A percentile compares a stretch with the other conserved stretches of the same genome.
These are phyloP conservation scores for Sporisorium iseilematis-ciliati DNA, from an alignment of 1,284 basidiomycete species.

Conservation along the genomic window DNA sequence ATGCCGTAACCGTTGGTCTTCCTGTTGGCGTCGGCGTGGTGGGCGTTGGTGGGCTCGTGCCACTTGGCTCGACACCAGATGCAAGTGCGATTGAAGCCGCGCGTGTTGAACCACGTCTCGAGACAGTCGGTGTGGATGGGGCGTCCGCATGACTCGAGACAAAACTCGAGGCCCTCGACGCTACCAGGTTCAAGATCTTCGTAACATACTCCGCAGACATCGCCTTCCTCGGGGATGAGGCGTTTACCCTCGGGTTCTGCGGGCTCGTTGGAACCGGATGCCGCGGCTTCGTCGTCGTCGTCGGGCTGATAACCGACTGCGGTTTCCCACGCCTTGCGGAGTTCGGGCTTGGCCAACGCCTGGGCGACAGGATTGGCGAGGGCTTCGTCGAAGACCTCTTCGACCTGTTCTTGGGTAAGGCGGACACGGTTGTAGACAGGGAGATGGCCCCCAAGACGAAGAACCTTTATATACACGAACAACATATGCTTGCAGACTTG, in stretches of 20 bases:
- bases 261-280: not conserved
- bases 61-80: slow-evolving; percentile 49
- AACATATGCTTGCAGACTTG: slow-evolving; percentile 44
- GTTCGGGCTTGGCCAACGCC: slow-evolving; percentile 29
- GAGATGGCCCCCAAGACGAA: slow-evolving; percentile 30
- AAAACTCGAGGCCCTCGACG: slow-evolving; percentile 43
- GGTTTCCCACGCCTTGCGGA: slow-evolving; percentile 39
- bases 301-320: slow-evolving; percentile 30
- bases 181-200: slow-evolving; percentile 42
- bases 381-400: slow-evolving; percentile 28
- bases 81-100: slow-evolving; percentile 29
- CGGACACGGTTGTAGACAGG: slow-evolving; percentile 21
- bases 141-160: slow-evolving; percentile 44
- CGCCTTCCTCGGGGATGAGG: slow-evolving; percentile 37
- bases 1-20: slow-evolving; percentile 39
- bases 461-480: slow-evolving; percentile 47
- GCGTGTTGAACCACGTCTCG: slow-evolving; percentile 37
- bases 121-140: slow-evolving; percentile 48
- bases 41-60: slow-evolving; percentile 7
- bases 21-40: not conserved
- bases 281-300: slow-evolving; percentile 1
- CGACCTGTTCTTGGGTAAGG: slow-evolving; percentile 18
- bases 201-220: slow-evolving; percentile 50
- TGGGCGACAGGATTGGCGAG: slow-evolving; percentile 28
- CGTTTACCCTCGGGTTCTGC: slow-evolving; percentile 18